These are phyloP conservation scores for Phytophthora syringae DNA, from an alignment of 352 stramenopile species.

Conservation along the genomic window DNA sequence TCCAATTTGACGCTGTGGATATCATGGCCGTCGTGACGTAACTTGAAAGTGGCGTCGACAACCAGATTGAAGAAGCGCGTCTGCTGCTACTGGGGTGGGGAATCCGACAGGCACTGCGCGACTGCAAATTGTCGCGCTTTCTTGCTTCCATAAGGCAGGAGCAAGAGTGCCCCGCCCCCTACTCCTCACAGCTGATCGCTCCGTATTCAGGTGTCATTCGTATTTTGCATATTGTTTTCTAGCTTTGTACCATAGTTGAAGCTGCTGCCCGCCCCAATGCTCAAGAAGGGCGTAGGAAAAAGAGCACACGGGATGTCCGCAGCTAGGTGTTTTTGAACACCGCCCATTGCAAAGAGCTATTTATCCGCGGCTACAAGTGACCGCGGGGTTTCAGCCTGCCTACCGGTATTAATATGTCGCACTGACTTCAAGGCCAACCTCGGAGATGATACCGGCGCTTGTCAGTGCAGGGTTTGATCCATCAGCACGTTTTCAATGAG, in stretches of 20 bases:
- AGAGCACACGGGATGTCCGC: conserved; percentile 26
- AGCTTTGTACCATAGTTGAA: conserved; percentile 77
- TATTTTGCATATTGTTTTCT: conserved; percentile 51
- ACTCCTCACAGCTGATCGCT: conserved; percentile 14
- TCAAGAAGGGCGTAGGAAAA: conserved; percentile 2
- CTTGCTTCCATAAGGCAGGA: conserved; percentile 40
- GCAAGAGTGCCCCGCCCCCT: conserved; percentile 16
- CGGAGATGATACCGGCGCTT: too few species aligned
- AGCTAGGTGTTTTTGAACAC: conserved; percentile 92
- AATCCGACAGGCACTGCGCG: conserved; percentile 15
- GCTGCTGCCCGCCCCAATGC: conserved; percentile 23
- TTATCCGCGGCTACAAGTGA: conserved; percentile 1
- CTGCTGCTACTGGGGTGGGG: conserved; percentile 11
- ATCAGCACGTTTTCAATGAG: conserved; percentile 63
- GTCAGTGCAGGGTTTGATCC: conserved; percentile 40
- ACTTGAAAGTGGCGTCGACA: conserved; percentile 35
- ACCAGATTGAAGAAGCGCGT: conserved; percentile 26
- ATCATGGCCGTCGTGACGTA: conserved; percentile 91
- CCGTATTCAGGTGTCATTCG: conserved; percentile 39
- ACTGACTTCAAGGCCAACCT: too few species aligned
- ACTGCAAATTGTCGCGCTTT: conserved; percentile 20
- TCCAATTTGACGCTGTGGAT: conserved; percentile 85
- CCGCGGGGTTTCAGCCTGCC: too few species aligned
- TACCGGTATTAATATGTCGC: too few species aligned
- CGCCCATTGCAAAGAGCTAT: conserved; percentile 54